Percentiles rank a stretch among this genome's conserved stretches.
Evolutionary conservation across 176 grass and related monocot species (phyloP).

Genomic region (Hordeum vulgare): MorexV3_pseudomolecules_assembly NC_058523.1:176739115-176739614

Average conservation of each 20-base stretch:
- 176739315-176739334: not conserved
- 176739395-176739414: not conserved
- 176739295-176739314: not conserved
- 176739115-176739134: conserved; percentile 15
- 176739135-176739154: not conserved
- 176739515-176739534: conserved; percentile 89
- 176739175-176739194: not conserved
- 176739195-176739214: not conserved
- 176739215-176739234: not conserved
- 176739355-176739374: not conserved
- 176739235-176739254: not conserved
- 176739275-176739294: no score
- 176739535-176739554: conserved; percentile 96
- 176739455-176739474: not conserved
- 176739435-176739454: not conserved
- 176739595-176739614: conserved; percentile 97
- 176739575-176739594: conserved; percentile 94
- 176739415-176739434: not conserved
- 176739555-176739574: conserved; percentile 98
- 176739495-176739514: conserved; percentile 98
- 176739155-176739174: conserved; percentile 2
- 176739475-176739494: conserved; percentile 7
- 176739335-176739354: not conserved
- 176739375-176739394: not conserved
- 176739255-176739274: no score